Percentiles rank a stretch among this genome's conserved stretches.
Evolutionary conservation across 2,329 filamentous ascomycete species (phyloP).

Genomic region (Talaromyces sp.): DNA sequence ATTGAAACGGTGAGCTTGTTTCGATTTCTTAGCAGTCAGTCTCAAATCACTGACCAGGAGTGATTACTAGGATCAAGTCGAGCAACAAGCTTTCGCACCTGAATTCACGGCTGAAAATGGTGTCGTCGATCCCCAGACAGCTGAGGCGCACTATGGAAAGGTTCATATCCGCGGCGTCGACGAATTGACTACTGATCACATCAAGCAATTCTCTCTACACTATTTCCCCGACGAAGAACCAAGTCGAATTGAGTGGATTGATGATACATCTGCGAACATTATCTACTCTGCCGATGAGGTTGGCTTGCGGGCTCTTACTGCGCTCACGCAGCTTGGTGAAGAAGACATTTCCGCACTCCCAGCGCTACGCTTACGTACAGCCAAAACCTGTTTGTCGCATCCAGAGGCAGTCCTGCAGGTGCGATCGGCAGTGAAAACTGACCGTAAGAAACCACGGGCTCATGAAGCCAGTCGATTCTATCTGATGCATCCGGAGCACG

Average conservation of each 20-base stretch:
- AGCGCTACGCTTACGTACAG: slow-evolving; percentile 59
- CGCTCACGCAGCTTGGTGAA: slow-evolving; percentile 42
- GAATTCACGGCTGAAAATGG: slow-evolving; percentile 19
- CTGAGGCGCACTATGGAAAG: slow-evolving; percentile 51
- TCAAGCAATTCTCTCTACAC: slow-evolving; percentile 67
- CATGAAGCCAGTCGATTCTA: slow-evolving; percentile 84
- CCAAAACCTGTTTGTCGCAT: slow-evolving; percentile 63
- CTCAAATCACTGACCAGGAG: not conserved
- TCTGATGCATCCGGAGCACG: slow-evolving; percentile 81
- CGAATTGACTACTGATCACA: slow-evolving; percentile 71
- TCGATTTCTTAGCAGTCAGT: not conserved
- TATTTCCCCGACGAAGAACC: slow-evolving; percentile 56
- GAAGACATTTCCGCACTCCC: slow-evolving; percentile 47
- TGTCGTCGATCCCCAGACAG: slow-evolving; percentile 24
- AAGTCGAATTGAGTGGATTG: slow-evolving; percentile 81
- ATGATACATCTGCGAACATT: slow-evolving; percentile 85
- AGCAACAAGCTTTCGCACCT: slow-evolving; percentile 10
- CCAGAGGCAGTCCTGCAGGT: slow-evolving; percentile 66
- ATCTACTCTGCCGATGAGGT: slow-evolving; percentile 59
- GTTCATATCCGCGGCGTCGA: slow-evolving; percentile 82
- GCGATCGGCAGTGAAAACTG: slow-evolving; percentile 66
- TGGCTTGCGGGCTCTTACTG: slow-evolving; percentile 50
- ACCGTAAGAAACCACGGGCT: slow-evolving; percentile 76
- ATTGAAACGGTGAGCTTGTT: slow-evolving; percentile 29
- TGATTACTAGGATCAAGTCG: slow-evolving; percentile 21